A percentile compares a stretch with the other conserved stretches of the same genome.
Evolutionary conservation across 192 early-diverging fungal species (phyloP).

Genomic region (Coemansia sp.): DNA sequence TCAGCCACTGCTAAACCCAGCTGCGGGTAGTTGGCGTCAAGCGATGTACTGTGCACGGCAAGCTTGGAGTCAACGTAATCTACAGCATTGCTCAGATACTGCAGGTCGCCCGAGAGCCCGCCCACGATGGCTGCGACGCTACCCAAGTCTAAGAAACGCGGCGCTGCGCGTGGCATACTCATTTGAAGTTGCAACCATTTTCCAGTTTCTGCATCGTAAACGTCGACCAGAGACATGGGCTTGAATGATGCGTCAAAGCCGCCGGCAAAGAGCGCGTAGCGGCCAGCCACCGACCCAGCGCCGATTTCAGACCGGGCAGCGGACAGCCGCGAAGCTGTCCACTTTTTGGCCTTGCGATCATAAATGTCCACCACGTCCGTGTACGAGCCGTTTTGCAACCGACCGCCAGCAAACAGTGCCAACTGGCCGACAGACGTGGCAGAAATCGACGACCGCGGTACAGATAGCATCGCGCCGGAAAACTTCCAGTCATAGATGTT

Average conservation of each 20-base stretch:
- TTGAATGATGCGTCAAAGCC: slow-evolving; percentile 32
- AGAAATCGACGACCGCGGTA: slow-evolving; percentile 34
- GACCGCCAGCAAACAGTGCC: slow-evolving; percentile 50
- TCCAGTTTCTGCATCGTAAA: slow-evolving; percentile 36
- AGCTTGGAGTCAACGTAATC: slow-evolving; percentile 33
- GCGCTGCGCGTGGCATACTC: slow-evolving; percentile 21
- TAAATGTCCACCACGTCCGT: slow-evolving; percentile 48
- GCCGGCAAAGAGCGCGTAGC: slow-evolving; percentile 52
- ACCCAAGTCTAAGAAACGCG: slow-evolving; percentile 37
- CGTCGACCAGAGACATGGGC: slow-evolving; percentile 39
- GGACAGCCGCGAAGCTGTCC: slow-evolving; percentile 34
- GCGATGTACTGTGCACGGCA: slow-evolving; percentile 6
- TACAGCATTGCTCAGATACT: slow-evolving; percentile 46
- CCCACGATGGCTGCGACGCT: slow-evolving; percentile 24
- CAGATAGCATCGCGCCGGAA: slow-evolving; percentile 32
- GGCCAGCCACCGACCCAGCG: slow-evolving; percentile 33
- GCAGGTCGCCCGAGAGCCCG: slow-evolving; percentile 44
- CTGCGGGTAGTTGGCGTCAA: slow-evolving; percentile 25
- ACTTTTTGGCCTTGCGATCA: slow-evolving; percentile 22
- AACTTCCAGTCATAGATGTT: slow-evolving; percentile 25
- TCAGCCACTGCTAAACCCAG: slow-evolving; percentile 33
- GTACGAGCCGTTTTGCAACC: slow-evolving; percentile 30
- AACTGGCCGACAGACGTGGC: slow-evolving; percentile 28
- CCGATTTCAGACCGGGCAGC: slow-evolving; percentile 26
- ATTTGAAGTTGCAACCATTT: slow-evolving; percentile 32